Evolutionary conservation across 1,284 basidiomycete genomes (phyloP).

Genomic region (Coriolopsis trogii): DNA sequence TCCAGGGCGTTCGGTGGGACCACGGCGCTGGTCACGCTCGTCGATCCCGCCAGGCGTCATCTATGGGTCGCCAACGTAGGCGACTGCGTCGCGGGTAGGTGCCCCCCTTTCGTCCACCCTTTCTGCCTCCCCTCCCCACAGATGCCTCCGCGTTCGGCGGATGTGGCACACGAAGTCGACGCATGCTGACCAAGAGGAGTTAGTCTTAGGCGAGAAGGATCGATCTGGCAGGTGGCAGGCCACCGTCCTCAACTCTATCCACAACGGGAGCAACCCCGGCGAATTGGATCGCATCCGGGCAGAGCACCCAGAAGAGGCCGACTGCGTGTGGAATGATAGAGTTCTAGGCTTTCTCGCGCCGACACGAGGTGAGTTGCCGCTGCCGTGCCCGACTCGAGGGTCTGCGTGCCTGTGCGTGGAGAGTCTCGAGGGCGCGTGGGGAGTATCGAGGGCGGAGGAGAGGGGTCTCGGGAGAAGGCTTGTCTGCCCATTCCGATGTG

Average conservation of each 20-base stretch:
- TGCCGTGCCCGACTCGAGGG: not conserved
- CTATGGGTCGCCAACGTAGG: constrained; percentile 72
- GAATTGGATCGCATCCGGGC: constrained; percentile 51
- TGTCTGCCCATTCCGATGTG: not conserved
- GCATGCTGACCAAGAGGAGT: constrained; percentile 14
- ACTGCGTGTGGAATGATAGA: constrained; percentile 52
- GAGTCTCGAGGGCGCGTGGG: too few species aligned
- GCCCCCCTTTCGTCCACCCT: constrained; percentile 1
- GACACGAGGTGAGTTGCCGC: constrained; percentile 54
- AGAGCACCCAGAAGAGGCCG: constrained; percentile 59
- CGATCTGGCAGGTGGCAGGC: constrained; percentile 44
- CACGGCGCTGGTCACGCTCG: constrained; percentile 60
- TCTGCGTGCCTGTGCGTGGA: not conserved
- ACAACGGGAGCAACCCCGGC: constrained; percentile 53
- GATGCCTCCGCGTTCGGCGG: not conserved
- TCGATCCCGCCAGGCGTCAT: constrained; percentile 52
- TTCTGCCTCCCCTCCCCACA: too few species aligned
- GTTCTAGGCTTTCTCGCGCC: constrained; percentile 68
- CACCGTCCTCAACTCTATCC: constrained; percentile 50
- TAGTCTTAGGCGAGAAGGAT: constrained; percentile 48
- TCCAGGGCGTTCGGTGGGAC: constrained; percentile 60
- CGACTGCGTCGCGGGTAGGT: constrained; percentile 63
- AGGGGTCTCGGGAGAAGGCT: too few species aligned
- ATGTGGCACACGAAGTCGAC: too few species aligned
- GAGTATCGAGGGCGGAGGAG: too few species aligned